Base-by-base conservation (phyloP, 140 eudicot genomes). In the Flaveria floridana region DNA sequence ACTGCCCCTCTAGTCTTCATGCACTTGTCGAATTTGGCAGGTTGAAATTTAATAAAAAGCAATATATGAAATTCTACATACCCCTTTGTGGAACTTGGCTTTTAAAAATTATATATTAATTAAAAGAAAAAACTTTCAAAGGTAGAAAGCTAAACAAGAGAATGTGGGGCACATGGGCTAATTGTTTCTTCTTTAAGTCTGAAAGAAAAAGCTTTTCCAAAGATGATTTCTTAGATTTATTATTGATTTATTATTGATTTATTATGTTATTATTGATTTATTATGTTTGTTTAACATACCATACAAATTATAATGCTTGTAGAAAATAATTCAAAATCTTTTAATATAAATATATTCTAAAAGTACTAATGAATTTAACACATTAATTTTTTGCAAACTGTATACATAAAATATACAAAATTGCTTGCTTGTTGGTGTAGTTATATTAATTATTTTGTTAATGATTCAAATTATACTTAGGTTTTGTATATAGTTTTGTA, bases 101-200 rank as follows among this genome's bases (percentile, higher is more conserved):
- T 21, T 47, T 20, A 15, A n/a, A 13, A 19, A 41, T 12, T 46
- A 69, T 41, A 23, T 5, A 12, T 65, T 10, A 3, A 14, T 11
- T 2, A 3, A 68, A 14, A 14, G 39, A 21, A 37, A 39, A 55
- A 19, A 30, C 10, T 34, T 39, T 26, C 13, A 72, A 56, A 34
- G 42, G 74, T 23, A 69, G 51, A 25, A 18, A 71, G 63, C 9
- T 37, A 37, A 58, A 30, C 58, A 20, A 58, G 15, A 58, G 57
- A 41, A 42, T 25, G 23, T 21, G 58, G 8, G 46, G 70, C 78
- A 74, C 71, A 61, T 74, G 71, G 57, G 61, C 7, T 52, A 25
- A 21, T 41, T 42, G 55, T 39, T 57, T 57, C 14, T 14, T 71
- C 15, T n/a, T 58, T 34, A 72, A 58, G 44, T 20, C 23, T 61